Conservation (phyloP, 176 grass and related monocot species). For the Miscanthus lutarioriparius region DNA sequence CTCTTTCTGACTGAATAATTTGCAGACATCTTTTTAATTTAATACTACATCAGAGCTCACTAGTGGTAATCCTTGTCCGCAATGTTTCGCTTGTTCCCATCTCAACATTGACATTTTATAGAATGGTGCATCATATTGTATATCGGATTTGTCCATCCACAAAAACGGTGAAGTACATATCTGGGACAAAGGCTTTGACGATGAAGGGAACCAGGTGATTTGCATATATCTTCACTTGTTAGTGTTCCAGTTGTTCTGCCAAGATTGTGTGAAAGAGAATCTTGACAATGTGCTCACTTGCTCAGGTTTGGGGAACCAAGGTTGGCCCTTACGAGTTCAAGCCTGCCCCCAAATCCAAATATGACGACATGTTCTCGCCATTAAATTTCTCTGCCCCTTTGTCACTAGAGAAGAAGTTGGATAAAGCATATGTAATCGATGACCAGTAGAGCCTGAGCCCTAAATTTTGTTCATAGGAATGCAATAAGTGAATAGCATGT, state of each 20-base stretch:
- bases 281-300: constrained; percentile 12
- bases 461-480: constrained; percentile 49
- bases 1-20: not conserved
- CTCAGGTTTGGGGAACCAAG: constrained; percentile 87
- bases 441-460: constrained; percentile 45
- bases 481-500: constrained; percentile 26
- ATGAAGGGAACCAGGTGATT: constrained; percentile 70
- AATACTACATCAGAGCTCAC: not conserved
- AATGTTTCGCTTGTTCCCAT: constrained; percentile 9
- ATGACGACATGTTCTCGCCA: constrained; percentile 86
- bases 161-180: constrained; percentile 84
- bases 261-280: not conserved
- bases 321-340: constrained; percentile 89
- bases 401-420: constrained; percentile 75
- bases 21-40: not conserved
- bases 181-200: constrained; percentile 88
- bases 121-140: constrained; percentile 81
- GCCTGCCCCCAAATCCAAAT: constrained; percentile 63
- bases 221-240: not conserved
- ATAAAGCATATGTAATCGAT: constrained; percentile 63
- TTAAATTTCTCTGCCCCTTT: constrained; percentile 75
- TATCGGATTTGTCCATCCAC: constrained; percentile 78
- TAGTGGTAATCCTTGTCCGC: constrained; percentile 1
- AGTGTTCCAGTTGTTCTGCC: not conserved
- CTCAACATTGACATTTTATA: constrained; percentile 42